A percentile compares a stretch with the other conserved stretches of the same genome.
phyloP scores from a whole-genome alignment of 768 basidiomycete genomes.

The Rubroboletus pulcherrimus region DNA sequence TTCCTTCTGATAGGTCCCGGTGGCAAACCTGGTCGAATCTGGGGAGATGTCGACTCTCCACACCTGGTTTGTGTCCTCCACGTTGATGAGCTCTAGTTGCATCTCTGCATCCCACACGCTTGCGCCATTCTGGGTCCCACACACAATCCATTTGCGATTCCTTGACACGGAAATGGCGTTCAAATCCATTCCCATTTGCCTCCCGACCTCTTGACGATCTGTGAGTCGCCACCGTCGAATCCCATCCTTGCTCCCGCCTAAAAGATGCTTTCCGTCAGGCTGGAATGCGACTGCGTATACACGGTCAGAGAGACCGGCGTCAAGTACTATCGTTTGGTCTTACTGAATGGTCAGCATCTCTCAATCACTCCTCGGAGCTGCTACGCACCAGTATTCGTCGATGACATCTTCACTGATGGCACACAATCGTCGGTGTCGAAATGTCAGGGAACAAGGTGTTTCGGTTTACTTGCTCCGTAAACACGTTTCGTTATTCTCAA shows the following conservation, averaged over 20 bases:
- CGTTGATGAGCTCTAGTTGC: neutral
- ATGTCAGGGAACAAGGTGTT: neutral
- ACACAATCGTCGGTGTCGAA: neutral
- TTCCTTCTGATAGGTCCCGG: neutral
- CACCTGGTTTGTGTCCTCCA: neutral
- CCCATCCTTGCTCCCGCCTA: neutral
- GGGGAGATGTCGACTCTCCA: neutral
- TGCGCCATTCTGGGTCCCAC: neutral
- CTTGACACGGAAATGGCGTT: neutral
- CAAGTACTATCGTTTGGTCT: neutral
- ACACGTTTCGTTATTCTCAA: too few relatives aligned
- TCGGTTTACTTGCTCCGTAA: too few relatives aligned
- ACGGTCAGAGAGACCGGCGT: rapidly evolving
- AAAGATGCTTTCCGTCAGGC: neutral
- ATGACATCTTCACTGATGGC: neutral
- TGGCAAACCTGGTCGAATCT: neutral
- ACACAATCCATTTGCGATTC: neutral
- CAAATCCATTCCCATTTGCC: neutral
- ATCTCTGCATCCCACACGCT: neutral
- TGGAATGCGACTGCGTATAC: neutral
- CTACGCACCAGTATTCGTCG: neutral
- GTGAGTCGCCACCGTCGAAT: neutral
- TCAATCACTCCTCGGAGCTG: neutral
- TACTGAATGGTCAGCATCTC: neutral
- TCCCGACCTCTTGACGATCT: neutral